Conservation (phyloP, 2,329 filamentous ascomycete species). For the Sporothrix dimorphospora region DNA sequence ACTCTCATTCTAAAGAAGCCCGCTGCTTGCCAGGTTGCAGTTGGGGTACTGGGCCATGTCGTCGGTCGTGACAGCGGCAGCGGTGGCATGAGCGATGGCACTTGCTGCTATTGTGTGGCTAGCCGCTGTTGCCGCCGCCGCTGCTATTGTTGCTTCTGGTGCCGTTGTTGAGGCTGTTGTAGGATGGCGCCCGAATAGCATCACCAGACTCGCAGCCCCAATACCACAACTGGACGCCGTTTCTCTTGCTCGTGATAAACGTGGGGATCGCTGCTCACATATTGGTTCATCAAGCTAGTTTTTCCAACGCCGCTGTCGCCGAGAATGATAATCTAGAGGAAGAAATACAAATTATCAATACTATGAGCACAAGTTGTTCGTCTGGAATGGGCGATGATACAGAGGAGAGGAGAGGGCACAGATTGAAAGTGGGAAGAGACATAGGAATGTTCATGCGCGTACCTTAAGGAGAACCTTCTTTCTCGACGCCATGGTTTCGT, state of each 20-base stretch:
- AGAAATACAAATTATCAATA: not conserved
- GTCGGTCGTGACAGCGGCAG: no score
- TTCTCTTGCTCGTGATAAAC: not conserved
- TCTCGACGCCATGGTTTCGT: slow-evolving; percentile 68
- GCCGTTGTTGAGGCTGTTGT: no score
- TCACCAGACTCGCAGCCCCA: not conserved
- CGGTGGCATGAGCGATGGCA: no score
- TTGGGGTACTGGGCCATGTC: no score
- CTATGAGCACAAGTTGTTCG: not conserved
- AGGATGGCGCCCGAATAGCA: not conserved
- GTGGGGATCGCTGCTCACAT: slow-evolving; percentile 66
- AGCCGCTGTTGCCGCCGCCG: no score
- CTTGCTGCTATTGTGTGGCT: no score
- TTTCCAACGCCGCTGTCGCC: slow-evolving; percentile 99
- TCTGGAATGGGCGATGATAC: not conserved
- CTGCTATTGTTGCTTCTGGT: no score
- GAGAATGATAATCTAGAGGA: slow-evolving; percentile 87
- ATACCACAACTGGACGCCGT: not conserved
- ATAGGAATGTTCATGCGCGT: not conserved
- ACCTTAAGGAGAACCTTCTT: slow-evolving; percentile 95
- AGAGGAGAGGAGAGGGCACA: not conserved
- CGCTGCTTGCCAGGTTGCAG: not conserved
- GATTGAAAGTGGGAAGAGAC: not conserved
- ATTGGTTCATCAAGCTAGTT: slow-evolving; percentile 99
- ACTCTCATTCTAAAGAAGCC: not conserved